Evolutionary conservation across 169 alveolate genomes (phyloP), one percentile per base, ranked within the genome.

Genomic region (Eimeria necatrix): DNA sequence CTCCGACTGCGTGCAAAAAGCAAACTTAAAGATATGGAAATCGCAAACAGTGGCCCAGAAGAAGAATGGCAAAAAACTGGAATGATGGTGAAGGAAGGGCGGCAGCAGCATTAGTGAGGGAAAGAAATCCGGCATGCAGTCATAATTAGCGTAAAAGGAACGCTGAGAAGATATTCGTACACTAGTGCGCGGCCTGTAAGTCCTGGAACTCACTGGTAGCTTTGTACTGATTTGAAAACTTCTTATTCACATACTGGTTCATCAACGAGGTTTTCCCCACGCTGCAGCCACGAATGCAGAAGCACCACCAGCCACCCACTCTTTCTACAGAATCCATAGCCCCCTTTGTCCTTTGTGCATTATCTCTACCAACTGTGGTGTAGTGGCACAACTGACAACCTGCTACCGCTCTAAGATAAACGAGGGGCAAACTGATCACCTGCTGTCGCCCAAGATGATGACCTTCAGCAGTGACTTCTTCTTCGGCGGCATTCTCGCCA

Each of bases 221-320:
- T 96, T 99, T 98, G 98, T 99, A 99, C 97, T 98, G 99, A 84
- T 98, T 97, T 78, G 99, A 97, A 97, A 99, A 99, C 91, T 98
- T 98, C 95, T 98, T 97, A 98, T 98, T 99, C 91, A 99, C 99
- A 95, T 98, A 99, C 97, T 99, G 99, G 95, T 99, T 98, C 99
- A 99, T 99, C 89, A 99, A 96, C 41, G 99, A 99, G 48, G 99
- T 99, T 95, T 99, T 99, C 73, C 99, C 99, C 52, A 99, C 99
- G 94, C 99, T 98, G 98, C 53, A 64, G 94, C 22, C 14, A 10
- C 9, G n/a, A 10, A 68, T 22, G 16, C 85, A 22, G 60, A 14
- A 87, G n/a, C 59, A 78, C 49, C n/a, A 52, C 88, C 4, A 20
- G 68, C 71, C 48, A 56, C 71, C 16, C 5, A 41, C 78, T 68